Evolutionary conservation across 169 alveolate species (phyloP).

Genomic region (Plasmodium sp.): DNA sequence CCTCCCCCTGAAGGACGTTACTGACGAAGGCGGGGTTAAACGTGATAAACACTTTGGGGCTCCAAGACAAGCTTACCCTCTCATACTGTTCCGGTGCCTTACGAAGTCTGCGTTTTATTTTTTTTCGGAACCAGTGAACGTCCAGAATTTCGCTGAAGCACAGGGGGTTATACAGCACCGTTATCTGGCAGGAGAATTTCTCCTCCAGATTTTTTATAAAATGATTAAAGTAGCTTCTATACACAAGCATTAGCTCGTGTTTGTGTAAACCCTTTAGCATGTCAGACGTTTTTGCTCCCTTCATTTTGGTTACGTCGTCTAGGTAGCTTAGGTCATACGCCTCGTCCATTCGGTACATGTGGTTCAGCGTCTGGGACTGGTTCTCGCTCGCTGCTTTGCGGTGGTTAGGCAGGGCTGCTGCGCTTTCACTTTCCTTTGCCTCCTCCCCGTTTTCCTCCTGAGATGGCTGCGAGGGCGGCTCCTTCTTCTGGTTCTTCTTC

Average conservation of each 20-base stretch:
- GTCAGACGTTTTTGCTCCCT: background rate
- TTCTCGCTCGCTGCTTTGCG: background rate
- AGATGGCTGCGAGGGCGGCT: too few species aligned
- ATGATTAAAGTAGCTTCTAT: background rate
- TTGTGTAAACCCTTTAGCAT: background rate
- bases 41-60: conserved; percentile 14
- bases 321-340: background rate
- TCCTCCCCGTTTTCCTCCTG: background rate
- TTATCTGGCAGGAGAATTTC: conserved; percentile 23
- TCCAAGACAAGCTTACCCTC: conserved; percentile 31
- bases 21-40: conserved; percentile 1
- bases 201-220: conserved; percentile 20
- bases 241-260: conserved; percentile 9
- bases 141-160: conserved; percentile 10
- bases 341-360: conserved; percentile 1
- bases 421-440: background rate
- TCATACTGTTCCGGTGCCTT: background rate
- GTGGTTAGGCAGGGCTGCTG: background rate
- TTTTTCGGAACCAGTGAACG: conserved; percentile 8
- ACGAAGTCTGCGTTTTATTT: conserved; percentile 1
- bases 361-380: background rate
- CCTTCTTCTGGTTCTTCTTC: too few species aligned
- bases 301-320: background rate
- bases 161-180: conserved; percentile 29
- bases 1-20: background rate